Percentiles rank a stretch among this genome's conserved stretches.
Evolutionary conservation across 257 asterid species (phyloP).

Genomic region (Prunella vulgaris): DNA sequence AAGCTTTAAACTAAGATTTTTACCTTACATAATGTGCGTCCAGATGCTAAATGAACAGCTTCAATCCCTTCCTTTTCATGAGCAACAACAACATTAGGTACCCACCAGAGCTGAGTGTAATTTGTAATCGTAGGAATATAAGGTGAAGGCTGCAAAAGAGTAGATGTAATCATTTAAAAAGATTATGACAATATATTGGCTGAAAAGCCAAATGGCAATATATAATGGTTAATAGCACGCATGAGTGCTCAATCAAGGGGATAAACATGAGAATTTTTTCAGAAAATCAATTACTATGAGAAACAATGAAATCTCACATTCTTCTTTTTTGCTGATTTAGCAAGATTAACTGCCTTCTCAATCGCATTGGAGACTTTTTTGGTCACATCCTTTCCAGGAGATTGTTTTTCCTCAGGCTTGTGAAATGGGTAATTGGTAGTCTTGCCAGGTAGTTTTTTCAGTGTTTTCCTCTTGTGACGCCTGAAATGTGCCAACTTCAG

Average conservation of each 20-base stretch:
- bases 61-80: conserved; percentile 97
- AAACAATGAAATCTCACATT: conserved; percentile 43
- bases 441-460: conserved; percentile 81
- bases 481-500: conserved; percentile 81
- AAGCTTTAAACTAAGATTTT: conserved; percentile 18
- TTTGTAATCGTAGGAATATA: conserved; percentile 94
- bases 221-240: not conserved
- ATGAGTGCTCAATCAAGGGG: not conserved
- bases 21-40: conserved; percentile 96
- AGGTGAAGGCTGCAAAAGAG: conserved; percentile 55
- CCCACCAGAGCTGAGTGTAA: conserved; percentile 98
- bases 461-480: conserved; percentile 82
- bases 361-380: conserved; percentile 85
- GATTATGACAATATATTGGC: not conserved
- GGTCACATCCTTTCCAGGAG: conserved; percentile 87
- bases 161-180: conserved; percentile 18
- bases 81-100: conserved; percentile 93
- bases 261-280: not conserved
- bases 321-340: conserved; percentile 80
- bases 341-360: conserved; percentile 84
- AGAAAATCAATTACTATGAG: not conserved
- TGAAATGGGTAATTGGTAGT: conserved; percentile 53
- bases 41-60: conserved; percentile 94
- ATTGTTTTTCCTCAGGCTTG: conserved; percentile 86
- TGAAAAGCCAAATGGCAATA: not conserved